Base-by-base conservation (phyloP, 305 asterid genomes). In the Fraxinus angustifolia region DNA sequence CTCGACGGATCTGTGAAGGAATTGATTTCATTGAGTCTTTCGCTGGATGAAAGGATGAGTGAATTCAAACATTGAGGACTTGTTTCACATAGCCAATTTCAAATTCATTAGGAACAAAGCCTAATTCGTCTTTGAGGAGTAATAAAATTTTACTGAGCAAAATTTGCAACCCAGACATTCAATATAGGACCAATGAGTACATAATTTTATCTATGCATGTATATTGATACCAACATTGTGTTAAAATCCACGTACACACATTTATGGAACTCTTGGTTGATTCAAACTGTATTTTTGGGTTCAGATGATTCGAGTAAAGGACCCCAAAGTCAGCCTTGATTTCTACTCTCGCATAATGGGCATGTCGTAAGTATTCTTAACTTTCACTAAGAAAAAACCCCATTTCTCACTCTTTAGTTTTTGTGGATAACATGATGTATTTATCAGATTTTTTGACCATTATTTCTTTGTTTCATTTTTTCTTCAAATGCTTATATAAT, bases 261-360 rank as follows among this genome's bases (percentile, higher is more conserved):
- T 2, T 38, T 19, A 3, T 12, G 16, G 40, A 75, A 72, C 65
- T 73, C 36, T 45, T 83, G 75, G 78, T 84, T 85, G 60, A 88
- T 68, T 26, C 70, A n/a, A 45, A 12, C 4, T 72, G 67, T 77
- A 30, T 84, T 78, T 85, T 50, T 87, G 48, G 78, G 17, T 84
- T 80, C 89, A 96, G 99, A 96, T 96, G 99, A 82, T 93, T 84
- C 91, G 98, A 12, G 91, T 96, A 16, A 94, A 93, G 93, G 98
- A 96, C 85, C 99, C 98, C 2, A 89, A 90, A 96, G 90, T 77
- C 86, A 93, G 98, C 87, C 97, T 96, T 88, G 97, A 96, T 84
- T 96, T 96, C 92, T 96, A 94, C 92, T 89, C 99, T 62, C 85
- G 94, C 75, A 85, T 91, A 45, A 74, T 96, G 97, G 98, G 98